Percentiles rank a stretch among this genome's conserved stretches.
Conservation (phyloP, 176 grass and related monocot genomes). For the Rhynchospora pubera region DNA sequence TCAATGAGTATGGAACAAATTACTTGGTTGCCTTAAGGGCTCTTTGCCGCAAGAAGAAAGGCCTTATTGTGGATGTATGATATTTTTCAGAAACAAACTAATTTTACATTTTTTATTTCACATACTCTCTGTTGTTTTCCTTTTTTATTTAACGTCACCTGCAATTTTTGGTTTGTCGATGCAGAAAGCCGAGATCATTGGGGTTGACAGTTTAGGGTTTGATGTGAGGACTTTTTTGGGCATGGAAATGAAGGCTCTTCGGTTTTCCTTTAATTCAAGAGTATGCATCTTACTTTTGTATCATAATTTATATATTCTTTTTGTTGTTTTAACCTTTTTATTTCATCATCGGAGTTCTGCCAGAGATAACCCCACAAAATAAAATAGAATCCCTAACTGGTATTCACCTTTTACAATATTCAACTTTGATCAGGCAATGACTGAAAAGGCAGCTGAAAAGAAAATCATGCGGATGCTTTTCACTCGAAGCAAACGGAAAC, state of each 20-base stretch:
- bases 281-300: constrained; percentile 30
- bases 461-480: constrained; percentile 95
- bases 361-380: not conserved
- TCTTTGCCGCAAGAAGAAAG: constrained; percentile 83
- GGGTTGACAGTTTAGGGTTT: constrained; percentile 74
- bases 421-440: constrained; percentile 37
- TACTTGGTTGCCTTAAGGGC: constrained; percentile 50
- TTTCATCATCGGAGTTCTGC: not conserved
- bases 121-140: not conserved
- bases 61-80: constrained; percentile 66
- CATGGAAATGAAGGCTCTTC: constrained; percentile 56
- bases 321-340: not conserved
- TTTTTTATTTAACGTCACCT: not conserved
- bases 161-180: constrained; percentile 17
- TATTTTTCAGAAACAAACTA: not conserved
- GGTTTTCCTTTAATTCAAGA: constrained; percentile 77
- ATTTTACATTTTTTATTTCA: not conserved
- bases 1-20: constrained; percentile 43
- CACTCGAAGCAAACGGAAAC: constrained; percentile 44
- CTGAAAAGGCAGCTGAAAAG: constrained; percentile 74
- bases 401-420: not conserved
- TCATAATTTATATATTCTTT: not conserved
- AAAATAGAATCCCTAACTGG: not conserved
- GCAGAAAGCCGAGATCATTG: constrained; percentile 75
- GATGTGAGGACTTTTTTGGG: constrained; percentile 84